A percentile compares a stretch with the other conserved stretches of the same genome.
phyloP scores from a whole-genome alignment of 768 basidiomycete genomes.

The Podaxis rugospora region DNA sequence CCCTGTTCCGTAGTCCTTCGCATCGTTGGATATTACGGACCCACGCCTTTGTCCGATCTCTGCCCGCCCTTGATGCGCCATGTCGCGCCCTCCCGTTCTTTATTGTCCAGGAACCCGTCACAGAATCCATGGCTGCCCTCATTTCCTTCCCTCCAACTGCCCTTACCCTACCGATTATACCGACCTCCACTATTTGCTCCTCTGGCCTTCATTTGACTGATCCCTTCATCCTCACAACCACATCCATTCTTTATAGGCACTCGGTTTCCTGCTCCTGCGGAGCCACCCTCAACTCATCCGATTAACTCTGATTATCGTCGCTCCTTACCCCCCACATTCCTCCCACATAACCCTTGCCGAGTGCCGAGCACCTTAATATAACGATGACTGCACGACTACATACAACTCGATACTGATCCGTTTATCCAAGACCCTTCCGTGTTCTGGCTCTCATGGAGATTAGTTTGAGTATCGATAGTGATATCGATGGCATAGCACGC shows the following conservation, averaged over 20 bases:
- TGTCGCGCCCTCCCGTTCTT: background rate
- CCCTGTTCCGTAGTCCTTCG: background rate
- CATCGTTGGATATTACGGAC: background rate
- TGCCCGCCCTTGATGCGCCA: background rate
- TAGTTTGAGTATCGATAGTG: conserved; percentile 8
- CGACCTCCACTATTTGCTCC: background rate
- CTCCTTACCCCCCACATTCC: background rate
- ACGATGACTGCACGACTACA: background rate
- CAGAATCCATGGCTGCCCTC: background rate
- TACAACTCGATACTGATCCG: background rate
- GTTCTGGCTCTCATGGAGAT: background rate
- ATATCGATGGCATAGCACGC: conserved; percentile 3
- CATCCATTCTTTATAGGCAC: background rate
- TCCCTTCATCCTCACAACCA: background rate
- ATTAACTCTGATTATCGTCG: background rate
- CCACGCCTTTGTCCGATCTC: background rate
- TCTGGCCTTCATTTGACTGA: background rate
- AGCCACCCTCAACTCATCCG: background rate
- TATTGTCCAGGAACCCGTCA: background rate
- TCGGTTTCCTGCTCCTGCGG: background rate
- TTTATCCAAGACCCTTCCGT: background rate
- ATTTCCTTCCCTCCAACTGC: background rate
- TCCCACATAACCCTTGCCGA: background rate
- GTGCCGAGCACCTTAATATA: conserved; percentile 4
- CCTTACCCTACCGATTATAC: conserved; percentile 7